Evolutionary conservation across 495 filamentous ascomycete genomes (phyloP).

Genomic region (Lepraria neglecta): DNA sequence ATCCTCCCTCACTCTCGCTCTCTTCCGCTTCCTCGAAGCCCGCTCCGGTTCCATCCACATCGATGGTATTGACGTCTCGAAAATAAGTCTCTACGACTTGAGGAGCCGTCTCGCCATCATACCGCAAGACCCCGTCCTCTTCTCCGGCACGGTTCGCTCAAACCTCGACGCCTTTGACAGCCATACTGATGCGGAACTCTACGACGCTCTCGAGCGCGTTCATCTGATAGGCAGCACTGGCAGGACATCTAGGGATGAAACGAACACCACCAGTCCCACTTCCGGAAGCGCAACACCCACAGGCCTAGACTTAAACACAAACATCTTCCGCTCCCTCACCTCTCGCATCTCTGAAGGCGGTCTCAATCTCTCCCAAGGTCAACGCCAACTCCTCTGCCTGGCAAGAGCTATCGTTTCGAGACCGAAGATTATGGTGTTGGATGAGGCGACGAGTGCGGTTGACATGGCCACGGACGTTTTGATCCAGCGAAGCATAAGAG

Average conservation of each 20-base stretch:
- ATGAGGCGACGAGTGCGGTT: constrained; percentile 84
- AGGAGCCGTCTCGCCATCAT: constrained; percentile 76
- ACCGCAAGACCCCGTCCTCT: constrained; percentile 79
- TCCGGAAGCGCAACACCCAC: constrained; percentile 25
- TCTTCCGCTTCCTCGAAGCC: constrained; percentile 80
- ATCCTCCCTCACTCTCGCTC: constrained; percentile 71
- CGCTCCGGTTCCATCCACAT: constrained; percentile 63
- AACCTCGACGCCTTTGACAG: constrained; percentile 80
- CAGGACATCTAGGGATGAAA: constrained; percentile 34
- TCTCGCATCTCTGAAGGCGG: constrained; percentile 69
- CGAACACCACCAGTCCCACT: constrained; percentile 29
- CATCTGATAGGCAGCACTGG: constrained; percentile 50
- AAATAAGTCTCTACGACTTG: constrained; percentile 65
- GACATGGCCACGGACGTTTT: constrained; percentile 80
- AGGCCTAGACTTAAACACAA: constrained; percentile 45
- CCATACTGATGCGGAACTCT: constrained; percentile 63
- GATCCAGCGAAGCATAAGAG: constrained; percentile 75
- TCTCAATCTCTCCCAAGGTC: constrained; percentile 77
- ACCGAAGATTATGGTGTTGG: constrained; percentile 80
- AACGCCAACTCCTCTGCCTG: constrained; percentile 81
- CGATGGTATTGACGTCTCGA: constrained; percentile 70
- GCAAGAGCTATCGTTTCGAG: constrained; percentile 76
- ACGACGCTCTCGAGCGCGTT: constrained; percentile 68
- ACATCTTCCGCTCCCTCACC: constrained; percentile 54
- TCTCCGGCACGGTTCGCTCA: constrained; percentile 74